Evolutionary conservation across 352 stramenopile genomes (phyloP).

Genomic region (Saprolegnia diclina): DNA sequence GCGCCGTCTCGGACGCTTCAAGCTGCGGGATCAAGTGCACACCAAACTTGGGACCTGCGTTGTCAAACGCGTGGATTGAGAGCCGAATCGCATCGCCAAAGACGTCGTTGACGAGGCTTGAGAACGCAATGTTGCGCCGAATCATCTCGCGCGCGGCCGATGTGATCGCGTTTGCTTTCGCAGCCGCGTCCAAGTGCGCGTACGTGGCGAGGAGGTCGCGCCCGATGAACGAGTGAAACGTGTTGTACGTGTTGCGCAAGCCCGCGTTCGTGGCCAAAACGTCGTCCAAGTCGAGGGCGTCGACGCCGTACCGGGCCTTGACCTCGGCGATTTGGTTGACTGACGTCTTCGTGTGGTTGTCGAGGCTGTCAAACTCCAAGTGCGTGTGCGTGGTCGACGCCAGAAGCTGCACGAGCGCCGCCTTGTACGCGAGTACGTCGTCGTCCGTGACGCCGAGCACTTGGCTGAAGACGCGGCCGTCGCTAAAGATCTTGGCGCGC

Average conservation of each 20-base stretch:
- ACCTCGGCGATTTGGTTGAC: constrained; percentile 14
- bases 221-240: constrained; percentile 14
- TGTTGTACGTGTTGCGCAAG: constrained; percentile 7
- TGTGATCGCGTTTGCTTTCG: not conserved
- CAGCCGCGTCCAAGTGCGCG: not conserved
- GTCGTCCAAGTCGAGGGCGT: constrained; percentile 5
- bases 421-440: constrained; percentile 16
- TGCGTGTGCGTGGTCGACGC: constrained; percentile 15
- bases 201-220: not conserved
- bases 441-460: constrained; percentile 13
- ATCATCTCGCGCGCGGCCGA: constrained; percentile 16
- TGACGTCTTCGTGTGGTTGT: constrained; percentile 6
- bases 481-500: constrained; percentile 24
- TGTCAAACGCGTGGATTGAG: constrained; percentile 25
- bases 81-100: not conserved
- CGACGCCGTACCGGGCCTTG: constrained; percentile 3
- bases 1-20: not conserved
- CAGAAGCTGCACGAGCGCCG: constrained; percentile 2
- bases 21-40: constrained; percentile 22
- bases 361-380: constrained; percentile 21
- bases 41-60: constrained; percentile 28
- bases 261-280: not conserved
- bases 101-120: not conserved
- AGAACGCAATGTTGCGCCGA: constrained; percentile 18
- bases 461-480: constrained; percentile 27